phyloP scores from a whole-genome alignment of 2,329 filamentous ascomycete genomes.

The Fusarium hostae region DNA sequence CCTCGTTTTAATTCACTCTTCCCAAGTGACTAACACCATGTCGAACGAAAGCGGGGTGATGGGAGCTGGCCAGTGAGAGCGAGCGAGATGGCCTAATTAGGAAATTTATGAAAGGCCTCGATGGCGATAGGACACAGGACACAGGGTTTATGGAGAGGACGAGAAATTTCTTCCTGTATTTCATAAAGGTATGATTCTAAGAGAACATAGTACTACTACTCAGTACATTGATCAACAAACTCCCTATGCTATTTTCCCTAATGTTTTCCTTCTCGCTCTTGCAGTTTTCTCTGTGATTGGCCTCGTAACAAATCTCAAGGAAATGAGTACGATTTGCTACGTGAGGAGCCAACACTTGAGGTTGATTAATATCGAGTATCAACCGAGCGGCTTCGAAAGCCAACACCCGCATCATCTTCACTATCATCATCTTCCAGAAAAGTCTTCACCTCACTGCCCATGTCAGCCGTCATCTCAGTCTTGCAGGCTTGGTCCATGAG shows the following conservation, averaged over 20 bases:
- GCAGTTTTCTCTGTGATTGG: neutral
- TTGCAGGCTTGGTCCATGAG: neutral
- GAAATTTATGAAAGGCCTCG: constrained; percentile 34
- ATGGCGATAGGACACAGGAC: neutral
- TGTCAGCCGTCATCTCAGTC: neutral
- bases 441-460: neutral
- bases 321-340: neutral
- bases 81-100: constrained; percentile 44
- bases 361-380: neutral
- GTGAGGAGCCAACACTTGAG: neutral
- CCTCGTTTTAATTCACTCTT: constrained; percentile 13
- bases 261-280: neutral
- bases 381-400: neutral
- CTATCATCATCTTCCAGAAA: neutral
- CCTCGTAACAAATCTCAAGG: neutral
- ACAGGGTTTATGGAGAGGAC: neutral
- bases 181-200: neutral
- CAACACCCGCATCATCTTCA: neutral
- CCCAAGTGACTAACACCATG: neutral
- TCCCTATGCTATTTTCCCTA: neutral
- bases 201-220: neutral
- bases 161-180: neutral
- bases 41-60: constrained; percentile 33
- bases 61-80: constrained; percentile 46
- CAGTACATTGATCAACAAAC: neutral